These are phyloP conservation scores for Stereum hirsutum DNA, from an alignment of 1,284 basidiomycete species.

Conservation along the genomic window DNA sequence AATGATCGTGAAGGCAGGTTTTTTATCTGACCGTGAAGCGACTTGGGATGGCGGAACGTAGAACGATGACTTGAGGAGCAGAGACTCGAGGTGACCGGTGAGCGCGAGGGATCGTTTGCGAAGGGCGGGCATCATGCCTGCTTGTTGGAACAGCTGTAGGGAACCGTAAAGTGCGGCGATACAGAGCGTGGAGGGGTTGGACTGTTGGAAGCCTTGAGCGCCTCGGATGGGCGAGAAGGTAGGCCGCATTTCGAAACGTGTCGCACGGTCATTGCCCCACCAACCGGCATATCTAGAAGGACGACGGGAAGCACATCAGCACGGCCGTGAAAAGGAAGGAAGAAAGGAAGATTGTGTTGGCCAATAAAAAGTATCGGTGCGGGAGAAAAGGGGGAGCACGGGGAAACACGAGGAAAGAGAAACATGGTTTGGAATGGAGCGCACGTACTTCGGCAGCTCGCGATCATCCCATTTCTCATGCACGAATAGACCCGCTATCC, in stretches of 20 bases:
- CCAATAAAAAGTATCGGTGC: conserved; percentile 3
- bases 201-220: conserved; percentile 93
- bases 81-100: conserved; percentile 62
- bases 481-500: conserved; percentile 88
- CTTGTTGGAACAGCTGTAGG: conserved; percentile 71
- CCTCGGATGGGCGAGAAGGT: conserved; percentile 79
- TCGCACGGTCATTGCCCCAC: conserved; percentile 91
- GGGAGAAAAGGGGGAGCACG: conserved; percentile 11
- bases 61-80: conserved; percentile 54
- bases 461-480: conserved; percentile 73
- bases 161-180: conserved; percentile 76
- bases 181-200: conserved; percentile 82
- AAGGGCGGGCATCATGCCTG: conserved; percentile 64
- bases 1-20: conserved; percentile 75
- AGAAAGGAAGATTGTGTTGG: conserved; percentile 6
- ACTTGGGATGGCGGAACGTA: conserved; percentile 41
- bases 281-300: conserved; percentile 77
- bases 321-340: conserved; percentile 10
- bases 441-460: conserved; percentile 45
- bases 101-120: conserved; percentile 63
- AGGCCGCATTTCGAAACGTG: conserved; percentile 88
- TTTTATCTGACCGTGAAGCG: conserved; percentile 21
- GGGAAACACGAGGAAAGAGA: neutral
- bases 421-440: conserved; percentile 10
- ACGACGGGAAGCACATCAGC: no score